Percentiles rank a stretch among this genome's conserved stretches.
Conservation (phyloP, 2,329 filamentous ascomycete species). For the Parastagonospora avenae region DNA sequence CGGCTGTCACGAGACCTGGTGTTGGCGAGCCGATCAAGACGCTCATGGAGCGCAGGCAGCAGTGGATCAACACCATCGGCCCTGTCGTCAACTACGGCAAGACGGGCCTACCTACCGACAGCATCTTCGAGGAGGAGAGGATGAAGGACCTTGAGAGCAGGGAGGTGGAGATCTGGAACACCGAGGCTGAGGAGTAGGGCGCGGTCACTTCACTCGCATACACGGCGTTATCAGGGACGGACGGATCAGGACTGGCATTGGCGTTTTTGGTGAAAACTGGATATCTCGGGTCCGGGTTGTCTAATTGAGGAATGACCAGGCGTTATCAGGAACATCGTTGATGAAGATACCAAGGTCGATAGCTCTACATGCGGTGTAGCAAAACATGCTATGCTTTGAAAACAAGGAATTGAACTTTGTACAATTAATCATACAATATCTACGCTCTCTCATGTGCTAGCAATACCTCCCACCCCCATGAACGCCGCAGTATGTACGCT, state of each 20-base stretch:
- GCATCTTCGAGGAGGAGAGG: constrained; percentile 73
- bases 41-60: constrained; percentile 85
- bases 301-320: too few relatives aligned
- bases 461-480: not conserved
- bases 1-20: constrained; percentile 52
- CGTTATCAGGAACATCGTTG: too few relatives aligned
- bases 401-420: not conserved
- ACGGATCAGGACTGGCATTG: not conserved
- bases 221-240: not conserved
- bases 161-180: constrained; percentile 82
- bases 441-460: not conserved
- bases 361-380: too few relatives aligned
- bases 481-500: too few relatives aligned
- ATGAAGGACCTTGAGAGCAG: constrained; percentile 77
- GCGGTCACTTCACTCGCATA: not conserved
- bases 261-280: too few relatives aligned
- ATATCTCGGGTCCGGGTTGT: too few relatives aligned
- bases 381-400: too few relatives aligned
- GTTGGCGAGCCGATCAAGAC: constrained; percentile 91
- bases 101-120: constrained; percentile 74
- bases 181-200: constrained; percentile 68
- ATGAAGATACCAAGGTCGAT: too few relatives aligned
- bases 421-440: not conserved
- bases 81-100: constrained; percentile 87
- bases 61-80: constrained; percentile 91